Conservation (phyloP, 306 rosid species). For the Castanea sativa region DNA sequence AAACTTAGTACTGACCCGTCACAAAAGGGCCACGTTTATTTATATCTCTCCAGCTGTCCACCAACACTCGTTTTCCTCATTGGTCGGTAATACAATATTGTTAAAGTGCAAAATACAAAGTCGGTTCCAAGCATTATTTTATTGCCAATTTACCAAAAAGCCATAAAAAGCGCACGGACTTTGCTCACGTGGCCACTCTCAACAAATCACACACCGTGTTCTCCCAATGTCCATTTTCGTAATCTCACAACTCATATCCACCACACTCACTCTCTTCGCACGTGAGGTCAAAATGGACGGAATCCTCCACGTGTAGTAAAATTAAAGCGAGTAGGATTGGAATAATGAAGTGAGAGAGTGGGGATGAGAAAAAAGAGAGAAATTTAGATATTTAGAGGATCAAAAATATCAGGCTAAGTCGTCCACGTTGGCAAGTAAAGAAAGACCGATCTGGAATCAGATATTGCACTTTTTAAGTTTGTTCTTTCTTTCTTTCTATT, state of each 20-base stretch:
- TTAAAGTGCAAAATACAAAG: not conserved
- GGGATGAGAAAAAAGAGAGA: not conserved
- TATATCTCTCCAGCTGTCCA: constrained; percentile 28
- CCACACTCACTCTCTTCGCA: not conserved
- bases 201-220: constrained; percentile 2
- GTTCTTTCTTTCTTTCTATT: not conserved
- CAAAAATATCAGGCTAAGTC: constrained; percentile 37
- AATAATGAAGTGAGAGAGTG: not conserved
- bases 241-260: not conserved
- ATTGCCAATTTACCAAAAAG: constrained; percentile 8
- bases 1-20: not conserved
- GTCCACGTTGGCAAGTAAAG: constrained; percentile 45
- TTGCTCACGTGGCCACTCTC: constrained; percentile 28
- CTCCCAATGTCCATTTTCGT: not conserved
- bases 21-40: constrained; percentile 14
- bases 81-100: not conserved
- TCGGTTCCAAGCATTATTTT: not conserved
- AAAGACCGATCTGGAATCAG: constrained; percentile 31
- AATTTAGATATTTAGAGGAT: constrained; percentile 35
- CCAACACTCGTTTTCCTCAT: constrained; percentile 6
- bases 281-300: no score
- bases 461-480: constrained; percentile 42
- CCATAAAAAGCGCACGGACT: not conserved
- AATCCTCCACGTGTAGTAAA: not conserved
- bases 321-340: not conserved